Conservation (phyloP, 331 rosid species). For the Malus hybrid region DNA sequence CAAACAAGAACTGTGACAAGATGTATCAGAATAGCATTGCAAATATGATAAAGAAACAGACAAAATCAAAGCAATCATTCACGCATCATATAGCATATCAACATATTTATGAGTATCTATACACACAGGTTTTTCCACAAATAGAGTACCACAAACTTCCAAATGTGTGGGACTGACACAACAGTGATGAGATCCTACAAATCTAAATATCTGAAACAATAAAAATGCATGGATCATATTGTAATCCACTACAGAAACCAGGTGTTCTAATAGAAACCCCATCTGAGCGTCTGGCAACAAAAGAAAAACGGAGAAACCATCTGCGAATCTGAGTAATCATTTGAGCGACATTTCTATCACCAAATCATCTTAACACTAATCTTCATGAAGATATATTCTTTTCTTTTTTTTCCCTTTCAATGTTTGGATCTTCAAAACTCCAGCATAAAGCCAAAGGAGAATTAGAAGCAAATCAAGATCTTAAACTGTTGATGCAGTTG, state of each 20-base stretch:
- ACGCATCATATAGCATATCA: neutral
- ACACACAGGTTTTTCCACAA: neutral
- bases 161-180: neutral
- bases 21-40: neutral
- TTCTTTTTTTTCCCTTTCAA: neutral
- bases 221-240: neutral
- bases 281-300: neutral
- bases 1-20: neutral
- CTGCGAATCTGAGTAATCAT: neutral
- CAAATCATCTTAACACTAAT: neutral
- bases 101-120: neutral
- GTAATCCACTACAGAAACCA: neutral
- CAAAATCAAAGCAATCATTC: slow-evolving; percentile 1
- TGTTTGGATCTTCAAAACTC: neutral
- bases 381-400: neutral
- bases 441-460: neutral
- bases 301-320: neutral
- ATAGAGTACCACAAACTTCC: neutral
- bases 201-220: neutral
- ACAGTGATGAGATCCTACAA: neutral
- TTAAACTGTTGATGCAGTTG: neutral
- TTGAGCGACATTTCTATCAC: neutral
- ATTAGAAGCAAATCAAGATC: neutral
- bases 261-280: neutral
- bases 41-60: neutral